phyloP scores from a whole-genome alignment of 345 rosid species.

The Gossypium mustelinum region DNA sequence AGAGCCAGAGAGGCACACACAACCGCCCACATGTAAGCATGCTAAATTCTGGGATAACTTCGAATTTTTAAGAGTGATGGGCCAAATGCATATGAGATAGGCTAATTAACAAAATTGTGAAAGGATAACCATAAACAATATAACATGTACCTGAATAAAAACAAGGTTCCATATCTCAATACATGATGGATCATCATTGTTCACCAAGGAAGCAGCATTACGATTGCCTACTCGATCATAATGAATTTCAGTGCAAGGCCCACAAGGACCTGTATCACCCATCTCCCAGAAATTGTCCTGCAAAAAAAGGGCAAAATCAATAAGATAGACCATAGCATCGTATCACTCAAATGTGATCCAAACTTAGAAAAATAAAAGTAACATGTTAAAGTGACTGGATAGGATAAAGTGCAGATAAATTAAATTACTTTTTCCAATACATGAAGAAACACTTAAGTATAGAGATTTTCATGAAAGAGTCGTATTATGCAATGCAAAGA shows the following conservation, averaged over 20 bases:
- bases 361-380: not conserved
- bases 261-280: slow-evolving; percentile 99
- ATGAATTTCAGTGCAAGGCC: slow-evolving; percentile 98
- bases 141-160: slow-evolving; percentile 76
- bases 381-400: not conserved
- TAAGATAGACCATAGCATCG: not conserved
- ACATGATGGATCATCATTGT: slow-evolving; percentile 95
- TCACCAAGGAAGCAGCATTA: slow-evolving; percentile 77
- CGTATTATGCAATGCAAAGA: not conserved
- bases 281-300: slow-evolving; percentile 99
- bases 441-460: not conserved
- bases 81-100: not conserved
- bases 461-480: not conserved
- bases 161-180: slow-evolving; percentile 98
- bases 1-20: not conserved
- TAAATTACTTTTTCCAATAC: not conserved
- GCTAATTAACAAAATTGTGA: not conserved
- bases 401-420: not conserved
- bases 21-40: not conserved
- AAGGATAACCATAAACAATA: not conserved
- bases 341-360: not conserved
- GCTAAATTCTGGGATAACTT: not conserved
- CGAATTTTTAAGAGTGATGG: not conserved
- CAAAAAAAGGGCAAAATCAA: slow-evolving; percentile 14
- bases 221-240: slow-evolving; percentile 86